These are phyloP conservation scores for Eimeria praecox DNA, from an alignment of 169 alveolate species.

Conservation along the genomic window DNA sequence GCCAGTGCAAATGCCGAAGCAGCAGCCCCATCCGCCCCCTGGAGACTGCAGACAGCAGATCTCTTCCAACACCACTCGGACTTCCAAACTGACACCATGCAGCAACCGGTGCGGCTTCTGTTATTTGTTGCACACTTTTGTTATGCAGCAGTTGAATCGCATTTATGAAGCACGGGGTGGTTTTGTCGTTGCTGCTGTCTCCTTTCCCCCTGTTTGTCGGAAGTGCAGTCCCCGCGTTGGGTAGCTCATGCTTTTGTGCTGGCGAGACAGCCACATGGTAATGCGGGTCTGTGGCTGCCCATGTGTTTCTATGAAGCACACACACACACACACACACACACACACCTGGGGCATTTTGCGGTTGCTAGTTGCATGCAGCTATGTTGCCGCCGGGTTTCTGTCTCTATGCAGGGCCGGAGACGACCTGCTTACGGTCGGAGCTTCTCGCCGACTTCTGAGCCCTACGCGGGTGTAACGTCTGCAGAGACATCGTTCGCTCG, in stretches of 20 bases:
- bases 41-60: constrained; percentile 49
- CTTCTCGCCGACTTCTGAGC: neutral
- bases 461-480: neutral
- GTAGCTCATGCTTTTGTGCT: too few species aligned
- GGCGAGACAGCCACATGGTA: too few species aligned
- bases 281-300: too few species aligned
- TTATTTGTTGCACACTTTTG: neutral
- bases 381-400: too few species aligned
- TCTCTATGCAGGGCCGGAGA: constrained; percentile 2
- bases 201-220: neutral
- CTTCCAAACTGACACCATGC: neutral
- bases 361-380: neutral
- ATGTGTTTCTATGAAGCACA: too few species aligned
- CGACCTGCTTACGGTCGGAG: neutral
- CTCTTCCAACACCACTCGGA: constrained; percentile 56
- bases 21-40: neutral
- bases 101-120: constrained; percentile 3
- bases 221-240: too few species aligned
- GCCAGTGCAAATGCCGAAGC: neutral
- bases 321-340: too few species aligned
- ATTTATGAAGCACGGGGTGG: neutral
- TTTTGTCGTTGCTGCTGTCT: neutral
- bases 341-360: neutral
- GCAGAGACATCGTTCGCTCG: constrained; percentile 21
- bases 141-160: neutral